Evolutionary conservation across 2,329 filamentous ascomycete genomes (phyloP).

Genomic region (Aphanocladium album): DNA sequence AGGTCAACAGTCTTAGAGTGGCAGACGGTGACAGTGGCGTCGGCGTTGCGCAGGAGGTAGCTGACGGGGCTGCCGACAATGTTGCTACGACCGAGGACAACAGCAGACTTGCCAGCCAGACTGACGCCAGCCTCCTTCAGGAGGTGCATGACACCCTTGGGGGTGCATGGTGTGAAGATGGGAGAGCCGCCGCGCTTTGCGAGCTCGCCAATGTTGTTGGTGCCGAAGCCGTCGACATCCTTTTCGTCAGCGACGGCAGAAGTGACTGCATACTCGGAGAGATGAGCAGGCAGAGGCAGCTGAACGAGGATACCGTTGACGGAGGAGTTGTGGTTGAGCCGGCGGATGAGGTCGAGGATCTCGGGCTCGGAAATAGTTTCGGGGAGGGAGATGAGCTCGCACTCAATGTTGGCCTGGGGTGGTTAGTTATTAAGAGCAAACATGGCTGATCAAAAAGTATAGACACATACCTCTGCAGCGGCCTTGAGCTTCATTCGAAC

Average conservation of each 20-base stretch:
- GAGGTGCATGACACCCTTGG: constrained; percentile 93
- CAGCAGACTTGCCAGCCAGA: constrained; percentile 83
- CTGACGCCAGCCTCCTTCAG: constrained; percentile 79
- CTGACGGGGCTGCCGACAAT: constrained; percentile 97
- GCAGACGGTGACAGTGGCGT: constrained; percentile 94
- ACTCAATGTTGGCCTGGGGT: constrained; percentile 75
- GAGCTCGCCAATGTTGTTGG: constrained; percentile 90
- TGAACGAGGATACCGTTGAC: constrained; percentile 95
- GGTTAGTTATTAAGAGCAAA: background rate
- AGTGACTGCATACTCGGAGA: constrained; percentile 86
- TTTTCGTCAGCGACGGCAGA: constrained; percentile 89
- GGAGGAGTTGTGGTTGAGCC: constrained; percentile 77
- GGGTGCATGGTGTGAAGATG: constrained; percentile 89
- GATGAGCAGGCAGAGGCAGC: constrained; percentile 79
- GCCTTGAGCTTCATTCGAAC: constrained; percentile 99
- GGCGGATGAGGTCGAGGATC: constrained; percentile 74
- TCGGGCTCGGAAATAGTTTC: constrained; percentile 79
- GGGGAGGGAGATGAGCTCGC: constrained; percentile 78
- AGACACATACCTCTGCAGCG: constrained; percentile 67
- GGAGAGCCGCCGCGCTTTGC: constrained; percentile 91
- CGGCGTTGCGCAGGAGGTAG: constrained; percentile 89
- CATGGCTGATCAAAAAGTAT: background rate
- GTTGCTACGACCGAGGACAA: constrained; percentile 90
- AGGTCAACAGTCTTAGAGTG: constrained; percentile 82
- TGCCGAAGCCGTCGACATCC: constrained; percentile 96